phyloP scores from a whole-genome alignment of 139 green algal genomes.

The Micromonas commoda region DNA sequence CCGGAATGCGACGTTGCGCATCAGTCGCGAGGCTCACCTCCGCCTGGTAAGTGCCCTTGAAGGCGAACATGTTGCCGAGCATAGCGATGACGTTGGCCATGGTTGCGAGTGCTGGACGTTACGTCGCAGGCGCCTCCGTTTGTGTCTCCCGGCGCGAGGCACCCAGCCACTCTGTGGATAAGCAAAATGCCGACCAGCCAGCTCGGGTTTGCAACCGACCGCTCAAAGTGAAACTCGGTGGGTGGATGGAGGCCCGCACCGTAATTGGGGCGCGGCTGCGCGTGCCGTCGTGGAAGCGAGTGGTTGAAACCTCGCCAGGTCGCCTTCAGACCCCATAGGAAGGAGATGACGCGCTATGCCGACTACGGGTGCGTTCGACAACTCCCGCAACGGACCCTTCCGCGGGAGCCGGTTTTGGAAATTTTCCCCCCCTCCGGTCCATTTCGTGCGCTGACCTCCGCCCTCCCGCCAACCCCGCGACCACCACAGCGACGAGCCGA shows the following conservation, averaged over 20 bases:
- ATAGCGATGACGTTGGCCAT: neutral
- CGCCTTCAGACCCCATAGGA: neutral
- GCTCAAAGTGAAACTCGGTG: too few relatives aligned
- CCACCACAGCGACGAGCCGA: neutral
- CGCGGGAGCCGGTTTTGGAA: neutral
- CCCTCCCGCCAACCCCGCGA: neutral
- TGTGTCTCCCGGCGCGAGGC: too few relatives aligned
- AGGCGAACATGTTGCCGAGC: constrained; percentile 11
- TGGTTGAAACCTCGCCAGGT: too few relatives aligned
- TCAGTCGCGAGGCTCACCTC: neutral
- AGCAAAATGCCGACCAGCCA: too few relatives aligned
- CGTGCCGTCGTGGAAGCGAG: too few relatives aligned
- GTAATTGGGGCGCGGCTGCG: too few relatives aligned
- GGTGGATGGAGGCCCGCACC: too few relatives aligned
- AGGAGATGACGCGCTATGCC: neutral
- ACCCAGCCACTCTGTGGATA: too few relatives aligned
- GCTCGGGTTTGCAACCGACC: too few relatives aligned
- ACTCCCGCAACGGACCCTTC: neutral
- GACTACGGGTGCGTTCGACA: neutral
- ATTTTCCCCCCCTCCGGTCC: neutral
- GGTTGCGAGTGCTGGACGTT: neutral
- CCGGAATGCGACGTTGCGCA: neutral
- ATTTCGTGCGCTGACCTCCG: neutral
- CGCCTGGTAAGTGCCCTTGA: constrained; percentile 22
- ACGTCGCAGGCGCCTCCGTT: too few relatives aligned